Conservation (phyloP, 768 basidiomycete species). For the Lentinula boryana region DNA sequence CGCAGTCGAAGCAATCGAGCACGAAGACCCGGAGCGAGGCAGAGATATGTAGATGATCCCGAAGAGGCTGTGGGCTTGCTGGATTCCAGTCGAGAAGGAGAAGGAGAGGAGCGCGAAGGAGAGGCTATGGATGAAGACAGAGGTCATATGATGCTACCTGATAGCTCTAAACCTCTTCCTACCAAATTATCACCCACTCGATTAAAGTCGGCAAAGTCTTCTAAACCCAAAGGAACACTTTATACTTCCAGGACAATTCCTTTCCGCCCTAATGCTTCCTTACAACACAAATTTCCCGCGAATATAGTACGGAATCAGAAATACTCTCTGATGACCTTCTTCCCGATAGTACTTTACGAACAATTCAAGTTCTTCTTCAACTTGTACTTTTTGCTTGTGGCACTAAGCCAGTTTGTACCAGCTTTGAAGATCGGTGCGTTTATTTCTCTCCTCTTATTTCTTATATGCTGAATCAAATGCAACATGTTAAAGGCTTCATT, state of each 20-base stretch:
- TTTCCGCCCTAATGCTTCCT: constrained; percentile 70
- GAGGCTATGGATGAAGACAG: constrained; percentile 9
- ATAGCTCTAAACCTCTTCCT: background rate
- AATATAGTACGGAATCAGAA: constrained; percentile 98
- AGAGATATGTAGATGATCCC: constrained; percentile 55
- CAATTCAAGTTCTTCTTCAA: constrained; percentile 99
- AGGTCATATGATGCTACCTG: constrained; percentile 17
- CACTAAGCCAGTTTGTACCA: constrained; percentile 92
- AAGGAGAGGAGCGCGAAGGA: constrained; percentile 23
- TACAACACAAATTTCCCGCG: constrained; percentile 67
- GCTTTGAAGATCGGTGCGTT: constrained; percentile 88
- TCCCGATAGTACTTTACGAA: constrained; percentile 96
- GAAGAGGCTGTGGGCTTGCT: constrained; percentile 53
- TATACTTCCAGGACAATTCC: constrained; percentile 67
- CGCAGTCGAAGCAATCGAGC: constrained; percentile 15
- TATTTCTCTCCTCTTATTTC: background rate
- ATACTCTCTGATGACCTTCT: constrained; percentile 94
- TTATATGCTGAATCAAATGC: background rate
- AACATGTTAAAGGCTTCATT: constrained; percentile 66
- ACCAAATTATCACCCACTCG: background rate
- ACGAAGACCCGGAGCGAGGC: constrained; percentile 36
- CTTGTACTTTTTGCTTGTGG: constrained; percentile 95
- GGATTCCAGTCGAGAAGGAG: constrained; percentile 31
- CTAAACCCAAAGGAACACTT: constrained; percentile 39
- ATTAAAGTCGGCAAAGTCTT: constrained; percentile 19